Percentiles rank a stretch among this genome's conserved stretches.
Conservation (phyloP, 768 basidiomycete species). For the Hemileccinum rubropunctum region DNA sequence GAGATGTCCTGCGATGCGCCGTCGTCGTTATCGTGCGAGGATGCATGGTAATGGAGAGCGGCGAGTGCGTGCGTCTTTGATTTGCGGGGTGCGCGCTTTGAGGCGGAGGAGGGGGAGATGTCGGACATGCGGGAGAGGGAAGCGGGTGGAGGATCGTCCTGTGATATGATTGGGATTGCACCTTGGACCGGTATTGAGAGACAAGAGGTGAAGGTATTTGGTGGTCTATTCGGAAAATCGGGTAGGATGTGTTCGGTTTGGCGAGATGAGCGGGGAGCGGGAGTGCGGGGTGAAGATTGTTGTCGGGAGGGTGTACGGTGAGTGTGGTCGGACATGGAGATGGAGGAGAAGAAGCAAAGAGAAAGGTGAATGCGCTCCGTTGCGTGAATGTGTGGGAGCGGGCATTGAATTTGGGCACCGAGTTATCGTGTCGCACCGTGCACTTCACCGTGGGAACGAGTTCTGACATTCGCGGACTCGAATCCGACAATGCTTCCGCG, state of each 20-base stretch:
- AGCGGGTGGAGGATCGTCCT: slow-evolving; percentile 37
- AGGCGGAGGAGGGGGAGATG: slow-evolving; percentile 40
- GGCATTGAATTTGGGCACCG: slow-evolving; percentile 39
- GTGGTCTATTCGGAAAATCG: slow-evolving; percentile 49
- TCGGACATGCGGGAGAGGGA: slow-evolving; percentile 34
- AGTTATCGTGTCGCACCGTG: slow-evolving; percentile 37
- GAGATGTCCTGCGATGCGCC: slow-evolving; percentile 36
- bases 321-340: slow-evolving; percentile 45
- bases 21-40: slow-evolving; percentile 54
- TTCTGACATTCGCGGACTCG: slow-evolving; percentile 33
- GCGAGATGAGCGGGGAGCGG: slow-evolving; percentile 42
- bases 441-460: slow-evolving; percentile 32
- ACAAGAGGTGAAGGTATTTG: slow-evolving; percentile 57
- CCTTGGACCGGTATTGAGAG: slow-evolving; percentile 79
- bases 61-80: slow-evolving; percentile 87
- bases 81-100: slow-evolving; percentile 79
- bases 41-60: slow-evolving; percentile 67
- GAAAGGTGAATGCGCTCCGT: slow-evolving; percentile 18
- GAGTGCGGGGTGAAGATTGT: slow-evolving; percentile 59
- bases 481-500: slow-evolving; percentile 33
- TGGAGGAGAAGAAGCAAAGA: slow-evolving; percentile 14
- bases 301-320: slow-evolving; percentile 58
- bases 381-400: slow-evolving; percentile 39
- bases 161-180: slow-evolving; percentile 57
- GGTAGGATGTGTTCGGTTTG: slow-evolving; percentile 43